Conservation (phyloP, 106 monocot genomes). For the Ottelia alismoides region DNA sequence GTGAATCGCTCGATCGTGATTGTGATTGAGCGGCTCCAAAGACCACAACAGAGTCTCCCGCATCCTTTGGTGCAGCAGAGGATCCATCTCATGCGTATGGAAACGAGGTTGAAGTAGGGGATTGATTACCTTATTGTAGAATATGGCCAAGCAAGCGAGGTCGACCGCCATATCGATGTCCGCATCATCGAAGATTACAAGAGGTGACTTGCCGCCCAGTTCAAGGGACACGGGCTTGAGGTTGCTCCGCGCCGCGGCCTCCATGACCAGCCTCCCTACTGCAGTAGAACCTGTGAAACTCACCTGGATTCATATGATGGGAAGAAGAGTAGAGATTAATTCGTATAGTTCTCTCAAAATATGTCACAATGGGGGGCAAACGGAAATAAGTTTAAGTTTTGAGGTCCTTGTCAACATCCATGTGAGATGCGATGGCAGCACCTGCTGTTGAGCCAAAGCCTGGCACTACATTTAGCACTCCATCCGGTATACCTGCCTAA, state of each 20-base stretch:
- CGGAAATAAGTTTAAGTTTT: too few species aligned
- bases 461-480: slow-evolving; percentile 69
- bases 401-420: slow-evolving; percentile 76
- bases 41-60: too few species aligned
- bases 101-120: too few species aligned
- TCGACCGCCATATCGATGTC: slow-evolving; percentile 22
- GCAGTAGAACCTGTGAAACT: slow-evolving; percentile 28
- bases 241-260: slow-evolving; percentile 26
- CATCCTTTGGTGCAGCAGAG: too few species aligned
- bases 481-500: slow-evolving; percentile 86
- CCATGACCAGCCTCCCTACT: slow-evolving; percentile 19
- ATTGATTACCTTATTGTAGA: slow-evolving; percentile 24
- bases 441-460: slow-evolving; percentile 73
- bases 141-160: slow-evolving; percentile 7
- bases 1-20: too few species aligned
- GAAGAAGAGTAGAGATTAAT: too few species aligned
- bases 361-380: too few species aligned
- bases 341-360: too few species aligned
- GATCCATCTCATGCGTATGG: too few species aligned
- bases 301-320: too few species aligned
- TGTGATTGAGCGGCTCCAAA: too few species aligned
- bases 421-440: slow-evolving; percentile 65
- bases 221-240: slow-evolving; percentile 24
- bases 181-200: slow-evolving; percentile 29
- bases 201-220: slow-evolving; percentile 25